Evolutionary conservation across 768 basidiomycete species (phyloP), one percentile per base, ranked within the genome.

Genomic region (Panus rudis): DNA sequence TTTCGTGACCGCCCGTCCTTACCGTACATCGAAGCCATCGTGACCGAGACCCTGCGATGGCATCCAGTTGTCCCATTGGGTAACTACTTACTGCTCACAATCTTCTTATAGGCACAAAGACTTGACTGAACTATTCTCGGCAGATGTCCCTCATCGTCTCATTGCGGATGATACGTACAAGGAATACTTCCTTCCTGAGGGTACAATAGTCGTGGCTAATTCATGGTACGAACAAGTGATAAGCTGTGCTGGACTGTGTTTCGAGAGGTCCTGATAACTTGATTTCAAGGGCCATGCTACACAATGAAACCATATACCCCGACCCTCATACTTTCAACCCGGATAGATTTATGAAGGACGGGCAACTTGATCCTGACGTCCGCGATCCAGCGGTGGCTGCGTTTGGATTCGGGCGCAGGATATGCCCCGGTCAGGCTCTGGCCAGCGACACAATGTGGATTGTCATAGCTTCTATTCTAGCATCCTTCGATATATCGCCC

Each of bases 401-500:
- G 16, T 53, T 53, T 34, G 52, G 52, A 4, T 53, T 53, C 39
- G 52, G 52, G 14, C 3, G 28, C 28, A 49, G 48, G 11, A 50
- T 53, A 7, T 61, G 58, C 41, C 55, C 60, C 12, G 49, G 52
- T 7, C 42, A 60, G 12, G 45, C 65, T 44, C 39, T 70, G 4
- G 68, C 63, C 0, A 59, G 65, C 37, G 52, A 57, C 37, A 59
- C 63, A 0, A 24, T 68, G 37, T 71, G 68, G 52, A 47, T 68
- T 17, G 62, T 60, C 35, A 61, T 71, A 5, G 47, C 60, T 12
- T 64, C 58, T 24, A 58, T 69, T 23, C 53, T 71, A 11, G 55
- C 70, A 4, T 50, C 59, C 5, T 67, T 73, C 41, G 46, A 63
- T n/a, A 65, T 73, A 25, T 48, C 50, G 2, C 69, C 67, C 46